These are phyloP conservation scores for Clitopilus passeckerianus DNA, from an alignment of 768 basidiomycete species.

Conservation along the genomic window DNA sequence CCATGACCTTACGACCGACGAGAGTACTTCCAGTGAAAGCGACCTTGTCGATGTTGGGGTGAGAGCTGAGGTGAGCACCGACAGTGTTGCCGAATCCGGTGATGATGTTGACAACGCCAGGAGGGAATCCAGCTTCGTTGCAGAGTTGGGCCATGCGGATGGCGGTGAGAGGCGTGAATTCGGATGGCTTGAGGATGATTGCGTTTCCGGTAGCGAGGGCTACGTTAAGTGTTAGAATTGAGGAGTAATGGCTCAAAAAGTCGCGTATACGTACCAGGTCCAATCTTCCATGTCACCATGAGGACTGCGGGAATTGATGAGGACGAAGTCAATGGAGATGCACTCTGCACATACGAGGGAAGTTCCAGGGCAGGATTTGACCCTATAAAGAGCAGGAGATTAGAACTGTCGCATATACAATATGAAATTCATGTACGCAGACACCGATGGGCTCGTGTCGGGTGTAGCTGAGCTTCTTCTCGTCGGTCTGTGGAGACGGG, in stretches of 20 bases:
- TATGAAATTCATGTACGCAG: constrained; percentile 5
- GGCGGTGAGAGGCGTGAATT: constrained; percentile 71
- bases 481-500: constrained; percentile 24
- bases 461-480: constrained; percentile 52
- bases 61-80: constrained; percentile 66
- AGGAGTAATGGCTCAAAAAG: too few relatives aligned
- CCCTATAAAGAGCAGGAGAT: neutral
- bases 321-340: too few relatives aligned
- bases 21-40: constrained; percentile 51
- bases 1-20: constrained; percentile 69
- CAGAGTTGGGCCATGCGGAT: constrained; percentile 52
- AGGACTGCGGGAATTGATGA: constrained; percentile 23
- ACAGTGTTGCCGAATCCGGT: constrained; percentile 68
- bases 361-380: constrained; percentile 57
- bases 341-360: constrained; percentile 38
- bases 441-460: constrained; percentile 58
- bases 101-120: constrained; percentile 75
- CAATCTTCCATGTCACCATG: constrained; percentile 76
- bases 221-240: constrained; percentile 18
- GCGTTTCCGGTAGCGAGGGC: constrained; percentile 81
- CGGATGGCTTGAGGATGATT: constrained; percentile 76
- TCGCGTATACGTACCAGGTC: constrained; percentile 45
- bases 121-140: constrained; percentile 71
- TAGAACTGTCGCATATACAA: neutral
- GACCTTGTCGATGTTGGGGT: constrained; percentile 68